Conservation (phyloP, 1,284 basidiomycete species). For the Naganishia cerealis region DNA sequence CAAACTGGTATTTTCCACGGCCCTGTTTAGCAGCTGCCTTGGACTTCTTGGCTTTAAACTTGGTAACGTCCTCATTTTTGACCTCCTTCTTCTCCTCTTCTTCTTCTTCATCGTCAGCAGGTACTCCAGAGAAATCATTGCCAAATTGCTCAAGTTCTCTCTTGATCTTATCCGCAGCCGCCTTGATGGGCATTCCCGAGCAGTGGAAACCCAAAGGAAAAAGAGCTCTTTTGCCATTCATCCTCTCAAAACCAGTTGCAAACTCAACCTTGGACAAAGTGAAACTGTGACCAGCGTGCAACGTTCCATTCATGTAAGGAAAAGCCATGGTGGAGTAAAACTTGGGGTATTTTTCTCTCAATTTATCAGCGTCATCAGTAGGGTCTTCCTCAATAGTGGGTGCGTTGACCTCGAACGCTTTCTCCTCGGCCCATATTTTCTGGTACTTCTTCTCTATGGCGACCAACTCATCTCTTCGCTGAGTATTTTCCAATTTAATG, state of each 20-base stretch:
- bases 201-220: slow-evolving; percentile 96
- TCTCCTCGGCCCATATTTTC: slow-evolving; percentile 65
- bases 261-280: slow-evolving; percentile 99
- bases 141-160: slow-evolving; percentile 97
- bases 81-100: slow-evolving; percentile 41
- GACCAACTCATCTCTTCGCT: slow-evolving; percentile 82
- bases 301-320: slow-evolving; percentile 97
- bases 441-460: slow-evolving; percentile 83
- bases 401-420: slow-evolving; percentile 76
- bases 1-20: slow-evolving; percentile 95
- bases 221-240: slow-evolving; percentile 90
- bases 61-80: slow-evolving; percentile 42
- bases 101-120: slow-evolving; percentile 41
- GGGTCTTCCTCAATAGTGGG: slow-evolving; percentile 69
- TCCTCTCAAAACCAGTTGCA: slow-evolving; percentile 87
- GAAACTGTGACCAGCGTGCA: slow-evolving; percentile 97
- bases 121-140: slow-evolving; percentile 77
- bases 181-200: slow-evolving; percentile 99
- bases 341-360: slow-evolving; percentile 74
- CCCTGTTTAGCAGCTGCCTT: slow-evolving; percentile 92
- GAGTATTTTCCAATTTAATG: too few relatives aligned
- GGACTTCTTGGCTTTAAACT: slow-evolving; percentile 87
- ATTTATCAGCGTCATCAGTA: slow-evolving; percentile 60
- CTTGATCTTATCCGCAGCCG: slow-evolving; percentile 93
- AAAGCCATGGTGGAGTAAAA: slow-evolving; percentile 96